phyloP scores from a whole-genome alignment of 352 stramenopile species.

The Phytophthora tentaculata region DNA sequence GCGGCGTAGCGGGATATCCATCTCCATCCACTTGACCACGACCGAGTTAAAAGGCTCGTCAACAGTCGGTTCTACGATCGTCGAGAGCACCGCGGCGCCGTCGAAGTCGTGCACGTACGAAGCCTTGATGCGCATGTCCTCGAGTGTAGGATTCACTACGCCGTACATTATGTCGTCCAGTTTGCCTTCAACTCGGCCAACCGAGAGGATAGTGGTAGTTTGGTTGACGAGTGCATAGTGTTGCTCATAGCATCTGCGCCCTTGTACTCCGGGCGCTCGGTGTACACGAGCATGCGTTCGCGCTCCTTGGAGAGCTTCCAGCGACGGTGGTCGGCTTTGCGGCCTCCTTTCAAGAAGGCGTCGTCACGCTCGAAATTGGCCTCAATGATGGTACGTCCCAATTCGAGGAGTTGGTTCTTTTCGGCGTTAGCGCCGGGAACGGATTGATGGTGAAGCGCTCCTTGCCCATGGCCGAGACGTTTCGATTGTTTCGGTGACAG shows the following conservation, averaged over 20 bases:
- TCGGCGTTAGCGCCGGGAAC: slow-evolving; percentile 41
- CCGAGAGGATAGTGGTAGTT: slow-evolving; percentile 38
- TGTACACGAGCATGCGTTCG: slow-evolving; percentile 42
- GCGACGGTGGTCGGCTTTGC: slow-evolving; percentile 32
- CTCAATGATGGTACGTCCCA: slow-evolving; percentile 42
- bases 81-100: slow-evolving; percentile 42
- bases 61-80: slow-evolving; percentile 35
- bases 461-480: slow-evolving; percentile 27
- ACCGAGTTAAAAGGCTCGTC: slow-evolving; percentile 43
- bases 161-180: slow-evolving; percentile 56
- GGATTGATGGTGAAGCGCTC: slow-evolving; percentile 49
- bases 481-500: slow-evolving; percentile 7
- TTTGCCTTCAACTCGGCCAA: slow-evolving; percentile 37
- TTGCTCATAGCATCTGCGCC: slow-evolving; percentile 33
- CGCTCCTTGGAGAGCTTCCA: slow-evolving; percentile 52
- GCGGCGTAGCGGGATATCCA: slow-evolving; percentile 43
- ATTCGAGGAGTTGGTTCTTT: slow-evolving; percentile 44
- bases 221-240: slow-evolving; percentile 30
- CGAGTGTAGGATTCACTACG: slow-evolving; percentile 40
- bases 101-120: too few relatives aligned
- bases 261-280: slow-evolving; percentile 40
- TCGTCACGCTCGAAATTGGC: slow-evolving; percentile 46
- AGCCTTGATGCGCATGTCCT: slow-evolving; percentile 50
- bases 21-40: slow-evolving; percentile 52
- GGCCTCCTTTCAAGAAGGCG: slow-evolving; percentile 35